Evolutionary conservation across 2,329 filamentous ascomycete species (phyloP).

Genomic region (Berkeleyomyces basicola): DNA sequence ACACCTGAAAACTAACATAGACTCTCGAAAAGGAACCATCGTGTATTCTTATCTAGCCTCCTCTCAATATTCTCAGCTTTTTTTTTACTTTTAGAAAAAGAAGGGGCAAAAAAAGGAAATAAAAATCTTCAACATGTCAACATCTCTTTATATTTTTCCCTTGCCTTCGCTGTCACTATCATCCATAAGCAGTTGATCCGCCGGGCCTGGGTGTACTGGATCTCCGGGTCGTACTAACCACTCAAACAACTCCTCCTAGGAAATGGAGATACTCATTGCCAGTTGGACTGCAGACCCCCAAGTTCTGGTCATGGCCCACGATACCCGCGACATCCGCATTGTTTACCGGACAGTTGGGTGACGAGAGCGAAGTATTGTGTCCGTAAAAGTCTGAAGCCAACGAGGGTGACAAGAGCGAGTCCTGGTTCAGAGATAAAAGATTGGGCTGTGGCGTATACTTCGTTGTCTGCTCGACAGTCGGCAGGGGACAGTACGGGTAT

Average conservation of each 20-base stretch:
- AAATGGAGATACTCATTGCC: background rate
- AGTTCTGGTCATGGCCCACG: background rate
- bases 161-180: too few species aligned
- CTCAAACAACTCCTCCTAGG: background rate
- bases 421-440: background rate
- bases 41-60: too few species aligned
- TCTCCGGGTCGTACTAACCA: too few species aligned
- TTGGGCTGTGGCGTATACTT: background rate
- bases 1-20: too few species aligned
- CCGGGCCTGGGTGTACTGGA: too few species aligned
- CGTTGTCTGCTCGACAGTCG: background rate
- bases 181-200: too few species aligned
- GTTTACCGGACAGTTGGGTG: background rate
- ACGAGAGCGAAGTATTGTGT: background rate
- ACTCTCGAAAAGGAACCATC: too few species aligned
- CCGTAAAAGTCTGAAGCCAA: background rate
- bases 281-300: background rate
- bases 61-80: too few species aligned
- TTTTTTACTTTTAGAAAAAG: too few species aligned
- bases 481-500: background rate
- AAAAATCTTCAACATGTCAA: too few species aligned
- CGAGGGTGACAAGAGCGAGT: background rate
- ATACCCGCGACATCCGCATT: background rate
- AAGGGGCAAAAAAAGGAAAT: too few species aligned
- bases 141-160: too few species aligned